Percentiles rank a stretch among this genome's conserved stretches.
Conservation (phyloP, 805 yeast genomes). For the Nakazawaea laoshanensis region DNA sequence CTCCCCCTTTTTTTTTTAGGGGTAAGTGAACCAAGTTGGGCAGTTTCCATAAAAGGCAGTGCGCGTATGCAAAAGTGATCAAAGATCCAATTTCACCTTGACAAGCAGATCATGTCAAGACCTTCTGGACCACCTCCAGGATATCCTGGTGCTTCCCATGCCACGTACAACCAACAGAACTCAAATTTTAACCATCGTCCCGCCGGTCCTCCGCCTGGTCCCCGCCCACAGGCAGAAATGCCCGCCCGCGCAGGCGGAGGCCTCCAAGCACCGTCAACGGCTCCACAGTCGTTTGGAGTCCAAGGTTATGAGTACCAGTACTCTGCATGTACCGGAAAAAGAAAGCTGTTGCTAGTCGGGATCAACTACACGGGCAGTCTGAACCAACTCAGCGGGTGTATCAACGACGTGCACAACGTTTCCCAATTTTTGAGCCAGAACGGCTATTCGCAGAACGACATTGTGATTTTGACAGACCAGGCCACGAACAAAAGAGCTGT, state of each 20-base stretch:
- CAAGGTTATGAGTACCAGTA: conserved; percentile 36
- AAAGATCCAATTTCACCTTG: too few relatives aligned
- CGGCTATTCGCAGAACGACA: conserved; percentile 40
- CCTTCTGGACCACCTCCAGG: too few relatives aligned
- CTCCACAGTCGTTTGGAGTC: conserved; percentile 15
- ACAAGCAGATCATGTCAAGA: too few relatives aligned
- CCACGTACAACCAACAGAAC: conserved; percentile 28
- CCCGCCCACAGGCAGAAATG: too few relatives aligned
- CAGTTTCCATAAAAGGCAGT: too few relatives aligned
- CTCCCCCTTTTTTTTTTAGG: too few relatives aligned
- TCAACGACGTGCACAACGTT: conserved; percentile 56
- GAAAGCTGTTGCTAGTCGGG: conserved; percentile 64
- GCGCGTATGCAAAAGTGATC: too few relatives aligned
- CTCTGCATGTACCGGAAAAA: conserved; percentile 57
- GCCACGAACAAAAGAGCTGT: conserved; percentile 32
- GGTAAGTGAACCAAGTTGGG: too few relatives aligned
- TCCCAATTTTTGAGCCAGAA: conserved; percentile 27
- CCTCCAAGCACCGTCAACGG: conserved; percentile 11
- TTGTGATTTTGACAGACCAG: conserved; percentile 47
- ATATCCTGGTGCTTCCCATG: conserved; percentile 50
- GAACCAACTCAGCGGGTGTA: conserved; percentile 58
- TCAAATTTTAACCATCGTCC: conserved; percentile 8
- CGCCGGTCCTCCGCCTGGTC: conserved; percentile 10
- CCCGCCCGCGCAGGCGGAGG: conserved; percentile 5
- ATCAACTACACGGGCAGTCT: conserved; percentile 58